Evolutionary conservation across 306 rosid species (phyloP).

Genomic region (Prunus mira): DNA sequence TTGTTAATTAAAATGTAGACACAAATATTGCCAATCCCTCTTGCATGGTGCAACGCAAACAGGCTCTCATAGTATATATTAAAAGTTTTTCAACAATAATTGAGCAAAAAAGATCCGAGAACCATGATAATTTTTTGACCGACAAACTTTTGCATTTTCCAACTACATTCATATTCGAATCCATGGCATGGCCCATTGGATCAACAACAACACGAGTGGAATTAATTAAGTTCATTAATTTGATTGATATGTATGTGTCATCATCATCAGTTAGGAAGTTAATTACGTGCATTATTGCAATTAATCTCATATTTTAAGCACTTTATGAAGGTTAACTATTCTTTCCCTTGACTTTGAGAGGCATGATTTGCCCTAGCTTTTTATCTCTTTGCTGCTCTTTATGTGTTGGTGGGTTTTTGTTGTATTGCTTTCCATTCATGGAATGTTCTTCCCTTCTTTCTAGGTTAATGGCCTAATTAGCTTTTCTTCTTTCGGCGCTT

Average conservation of each 20-base stretch:
- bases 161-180: not conserved
- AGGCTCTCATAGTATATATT: too few relatives aligned
- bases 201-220: conserved; percentile 7
- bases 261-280: not conserved
- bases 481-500: conserved; percentile 73
- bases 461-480: conserved; percentile 33
- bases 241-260: not conserved
- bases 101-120: conserved; percentile 14
- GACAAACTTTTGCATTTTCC: not conserved
- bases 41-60: too few relatives aligned
- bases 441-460: conserved; percentile 45
- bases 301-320: not conserved
- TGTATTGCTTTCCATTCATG: conserved; percentile 23
- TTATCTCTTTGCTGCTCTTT: not conserved
- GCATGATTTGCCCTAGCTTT: not conserved
- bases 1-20: too few relatives aligned
- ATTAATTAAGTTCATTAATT: not conserved
- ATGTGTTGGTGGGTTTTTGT: conserved; percentile 2
- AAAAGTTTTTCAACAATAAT: not conserved
- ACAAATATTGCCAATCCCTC: too few relatives aligned
- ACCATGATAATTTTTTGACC: conserved; percentile 9
- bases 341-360: not conserved
- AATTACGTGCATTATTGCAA: not conserved
- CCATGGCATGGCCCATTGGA: conserved; percentile 4
- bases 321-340: conserved; percentile 14